These are phyloP conservation scores for Meyerozyma guilliermondii DNA, from an alignment of 1,139 yeast genomes.

Conservation along the genomic window DNA sequence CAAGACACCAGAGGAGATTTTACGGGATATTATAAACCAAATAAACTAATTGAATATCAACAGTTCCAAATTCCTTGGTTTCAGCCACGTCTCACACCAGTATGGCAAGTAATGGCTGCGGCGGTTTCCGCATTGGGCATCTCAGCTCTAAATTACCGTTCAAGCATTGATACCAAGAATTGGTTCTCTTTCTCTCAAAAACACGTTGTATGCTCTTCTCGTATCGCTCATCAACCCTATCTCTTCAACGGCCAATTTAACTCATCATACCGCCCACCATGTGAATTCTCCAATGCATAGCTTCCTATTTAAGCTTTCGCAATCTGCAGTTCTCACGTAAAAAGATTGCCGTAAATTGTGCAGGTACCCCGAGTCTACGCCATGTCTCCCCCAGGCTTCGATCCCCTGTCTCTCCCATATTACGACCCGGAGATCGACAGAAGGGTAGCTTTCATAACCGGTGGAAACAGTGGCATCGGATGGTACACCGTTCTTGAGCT, in stretches of 20 bases:
- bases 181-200: no score
- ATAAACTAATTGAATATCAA: no score
- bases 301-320: background rate
- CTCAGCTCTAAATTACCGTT: no score
- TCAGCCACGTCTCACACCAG: no score
- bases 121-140: no score
- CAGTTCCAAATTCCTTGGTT: no score
- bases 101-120: no score
- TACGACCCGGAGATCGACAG: conserved; percentile 29
- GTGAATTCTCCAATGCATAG: no score
- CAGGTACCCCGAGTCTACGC: background rate
- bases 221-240: no score
- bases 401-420: conserved; percentile 29
- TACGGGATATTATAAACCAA: conserved; percentile 9
- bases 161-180: no score
- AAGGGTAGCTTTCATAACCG: conserved; percentile 39
- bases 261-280: no score
- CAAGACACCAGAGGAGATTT: conserved; percentile 33
- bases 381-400: conserved; percentile 5
- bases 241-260: no score
- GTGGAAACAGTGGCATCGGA: conserved; percentile 45
- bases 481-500: conserved; percentile 38
- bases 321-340: background rate
- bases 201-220: background rate
- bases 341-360: background rate